Evolutionary conservation across 192 early-diverging fungal species (phyloP).

Genomic region (Rhizophagus prolifer): DNA sequence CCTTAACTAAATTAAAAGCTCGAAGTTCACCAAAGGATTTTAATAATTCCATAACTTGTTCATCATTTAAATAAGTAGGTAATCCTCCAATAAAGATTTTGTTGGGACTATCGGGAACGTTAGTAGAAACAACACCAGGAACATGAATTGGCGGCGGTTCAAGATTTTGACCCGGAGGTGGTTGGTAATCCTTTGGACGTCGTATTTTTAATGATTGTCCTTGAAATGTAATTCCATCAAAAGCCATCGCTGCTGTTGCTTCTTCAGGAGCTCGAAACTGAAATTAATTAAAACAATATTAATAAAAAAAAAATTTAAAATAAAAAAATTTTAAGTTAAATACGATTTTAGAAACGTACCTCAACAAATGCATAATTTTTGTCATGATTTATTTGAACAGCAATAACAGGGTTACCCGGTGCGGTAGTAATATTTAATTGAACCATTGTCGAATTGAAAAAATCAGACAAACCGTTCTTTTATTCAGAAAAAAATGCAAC

Average conservation of each 20-base stretch:
- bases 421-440: constrained; percentile 71
- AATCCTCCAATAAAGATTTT: constrained; percentile 95
- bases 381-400: constrained; percentile 89
- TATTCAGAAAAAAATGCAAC: not conserved
- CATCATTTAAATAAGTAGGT: constrained; percentile 83
- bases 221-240: constrained; percentile 89
- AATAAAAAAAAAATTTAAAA: constrained; percentile 9
- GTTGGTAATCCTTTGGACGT: constrained; percentile 91
- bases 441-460: constrained; percentile 87
- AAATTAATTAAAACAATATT: not conserved
- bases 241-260: constrained; percentile 86
- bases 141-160: constrained; percentile 61
- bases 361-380: constrained; percentile 97
- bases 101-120: constrained; percentile 87
- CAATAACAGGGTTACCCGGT: constrained; percentile 68
- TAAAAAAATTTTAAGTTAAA: not conserved
- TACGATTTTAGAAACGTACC: constrained; percentile 45
- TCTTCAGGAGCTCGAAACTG: constrained; percentile 87
- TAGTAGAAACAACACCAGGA: constrained; percentile 82
- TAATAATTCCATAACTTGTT: constrained; percentile 92
- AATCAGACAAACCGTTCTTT: constrained; percentile 67
- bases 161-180: constrained; percentile 50
- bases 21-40: constrained; percentile 91
- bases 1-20: constrained; percentile 93
- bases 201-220: constrained; percentile 84